Evolutionary conservation across 78 protist genomes (phyloP), one percentile per base, ranked within the genome.

Genomic region (Tieghemostelium lacteum): DNA sequence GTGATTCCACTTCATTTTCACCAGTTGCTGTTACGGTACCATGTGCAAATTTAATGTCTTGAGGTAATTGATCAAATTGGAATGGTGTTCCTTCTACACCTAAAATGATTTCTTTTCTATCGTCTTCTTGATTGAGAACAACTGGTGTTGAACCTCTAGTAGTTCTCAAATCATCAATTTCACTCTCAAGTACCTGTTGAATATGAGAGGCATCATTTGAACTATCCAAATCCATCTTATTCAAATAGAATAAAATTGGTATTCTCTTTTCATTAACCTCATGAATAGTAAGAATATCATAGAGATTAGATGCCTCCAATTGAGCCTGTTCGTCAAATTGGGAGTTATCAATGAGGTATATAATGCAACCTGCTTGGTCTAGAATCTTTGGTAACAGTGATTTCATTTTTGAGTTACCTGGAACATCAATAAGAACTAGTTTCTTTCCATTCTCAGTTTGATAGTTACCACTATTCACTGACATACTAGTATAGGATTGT

Each of bases 61-160:
- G 55, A 24, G 78, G 78, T 8, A 83, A 52, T 7, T 83, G 91
- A 69, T 83, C 91, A 36, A 83, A 83, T 69, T 83, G 91, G 78
- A 83, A 83, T 42, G 70, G 6, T 40, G 50, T n/a, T 31, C 91
- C 91, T 58, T 83, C 91, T 58, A 45, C 36, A 42, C 91, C 91
- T 39, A 83, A 61, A 60, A 58, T 69, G 42, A 83, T 69, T 31
- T 83, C 91, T 57, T 73, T 58, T 29, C 55, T 50, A 14, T 45
- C 78, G 1, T 83, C 80, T 34, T 83, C 91, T 33, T 54, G 50
- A 29, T 75, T 75, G 40, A 67, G n/a, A n/a, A 66, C 63, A 0
- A 63, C 45, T 69, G 78, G 91, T 39, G 91, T 29, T 19, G 91
- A 61, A 34, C 91, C 78, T 67, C 91, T 57, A 26, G 91, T 83